Evolutionary conservation across 1,139 yeast species (phyloP).

Genomic region (Scheffersomyces segobiensis): DNA sequence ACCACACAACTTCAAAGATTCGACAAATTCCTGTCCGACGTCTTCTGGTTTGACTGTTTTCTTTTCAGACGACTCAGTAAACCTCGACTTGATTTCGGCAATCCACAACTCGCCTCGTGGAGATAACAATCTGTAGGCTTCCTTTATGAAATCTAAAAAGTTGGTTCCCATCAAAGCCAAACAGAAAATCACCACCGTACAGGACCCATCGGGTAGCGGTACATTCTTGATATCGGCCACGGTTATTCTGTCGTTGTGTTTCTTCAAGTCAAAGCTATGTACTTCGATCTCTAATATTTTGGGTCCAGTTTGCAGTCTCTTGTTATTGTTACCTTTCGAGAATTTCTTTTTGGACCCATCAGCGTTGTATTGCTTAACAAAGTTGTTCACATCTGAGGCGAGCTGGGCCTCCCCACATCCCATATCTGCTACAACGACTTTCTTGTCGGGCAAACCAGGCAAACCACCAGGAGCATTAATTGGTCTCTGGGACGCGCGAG

Average conservation of each 20-base stretch:
- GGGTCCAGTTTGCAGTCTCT: conserved; percentile 23
- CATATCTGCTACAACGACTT: conserved; percentile 90
- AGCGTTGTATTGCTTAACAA: conserved; percentile 39
- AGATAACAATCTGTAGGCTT: conserved; percentile 82
- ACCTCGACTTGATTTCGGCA: conserved; percentile 93
- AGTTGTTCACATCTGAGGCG: conserved; percentile 61
- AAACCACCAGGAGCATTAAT: conserved; percentile 95
- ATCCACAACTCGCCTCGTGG: conserved; percentile 97
- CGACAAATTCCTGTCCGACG: conserved; percentile 74
- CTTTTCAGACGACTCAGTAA: conserved; percentile 50
- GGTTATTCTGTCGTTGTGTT: conserved; percentile 82
- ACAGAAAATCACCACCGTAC: conserved; percentile 86
- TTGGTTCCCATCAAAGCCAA: conserved; percentile 97
- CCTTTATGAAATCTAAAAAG: conserved; percentile 85
- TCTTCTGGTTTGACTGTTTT: conserved; percentile 29
- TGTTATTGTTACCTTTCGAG: conserved; percentile 29
- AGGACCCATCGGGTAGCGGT: conserved; percentile 76
- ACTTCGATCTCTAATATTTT: conserved; percentile 55
- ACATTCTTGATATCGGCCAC: conserved; percentile 94
- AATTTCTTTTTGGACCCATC: conserved; percentile 25
- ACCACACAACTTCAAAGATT: conserved; percentile 73
- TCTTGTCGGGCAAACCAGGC: conserved; percentile 60
- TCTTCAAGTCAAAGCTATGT: conserved; percentile 88
- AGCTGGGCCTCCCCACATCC: conserved; percentile 98
- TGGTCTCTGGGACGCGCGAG: conserved; percentile 57